Evolutionary conservation across 2,329 filamentous ascomycete genomes (phyloP), one percentile per base, ranked within the genome.

Genomic region (Zalaria obscura): DNA sequence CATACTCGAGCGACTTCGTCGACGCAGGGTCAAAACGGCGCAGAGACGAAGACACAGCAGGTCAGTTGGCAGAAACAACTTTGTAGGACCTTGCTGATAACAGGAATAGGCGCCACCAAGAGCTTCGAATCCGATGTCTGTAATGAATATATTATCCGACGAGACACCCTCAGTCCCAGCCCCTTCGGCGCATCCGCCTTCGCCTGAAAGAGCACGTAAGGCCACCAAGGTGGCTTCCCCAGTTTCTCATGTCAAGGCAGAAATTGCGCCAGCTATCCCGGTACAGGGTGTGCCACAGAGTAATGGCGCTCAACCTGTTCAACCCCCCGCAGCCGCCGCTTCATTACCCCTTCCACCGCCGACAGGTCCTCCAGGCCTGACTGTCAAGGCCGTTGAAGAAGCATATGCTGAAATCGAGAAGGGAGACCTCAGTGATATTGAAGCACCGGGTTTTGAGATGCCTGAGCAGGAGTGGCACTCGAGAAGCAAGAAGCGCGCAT

Each of bases 71-170:
- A 6, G 29, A 18, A 18, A 18, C 18, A 18, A 18, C 18, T 18
- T 18, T 18, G 18, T 18, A 18, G 18, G 18, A 18, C 18, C 18
- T 18, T 18, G 18, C 18, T 18, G 18, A 18, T 18, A 18, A 18
- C 18, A 18, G 29, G 26, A 35, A 28, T 35, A 48, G 35, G 55
- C 61, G 25, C 47, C 51, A 8, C 41, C 45, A 18, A 78, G 87
- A 58, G 72, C 80, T 34, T 80, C 81, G 44, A 83, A 93, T 58
- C 83, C 88, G 40, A 95, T 95, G 88, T 91, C 88, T 4, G 91
- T 96, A 56, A 91, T 86, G 50, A 95, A 88, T 58, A 93, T 96
- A 45, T 78, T 96, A 35, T 89, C 86, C 3, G 87, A 76, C 50
- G 73, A 83, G 42, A 80, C 45, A 27, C 42, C 40, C 9, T 42